These are phyloP conservation scores for Aspergillus japonicus DNA, from an alignment of 2,329 filamentous ascomycete genomes.

Conservation along the genomic window DNA sequence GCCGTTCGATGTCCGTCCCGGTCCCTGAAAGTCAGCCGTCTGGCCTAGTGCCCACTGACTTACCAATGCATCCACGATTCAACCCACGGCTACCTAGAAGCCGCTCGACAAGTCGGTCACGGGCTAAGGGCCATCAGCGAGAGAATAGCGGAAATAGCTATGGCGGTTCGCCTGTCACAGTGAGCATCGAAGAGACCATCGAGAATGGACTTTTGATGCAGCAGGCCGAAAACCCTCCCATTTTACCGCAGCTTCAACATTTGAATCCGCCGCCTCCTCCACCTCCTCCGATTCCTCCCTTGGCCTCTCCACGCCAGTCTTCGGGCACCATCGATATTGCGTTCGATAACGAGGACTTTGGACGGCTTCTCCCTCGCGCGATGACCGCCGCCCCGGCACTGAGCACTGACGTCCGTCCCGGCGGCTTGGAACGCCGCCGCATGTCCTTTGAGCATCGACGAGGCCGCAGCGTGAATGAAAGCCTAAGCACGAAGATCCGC, in stretches of 20 bases:
- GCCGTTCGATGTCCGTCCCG: slow-evolving; percentile 42
- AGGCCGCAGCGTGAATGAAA: slow-evolving; percentile 58
- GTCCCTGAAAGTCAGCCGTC: slow-evolving; percentile 30
- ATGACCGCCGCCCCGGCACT: slow-evolving; percentile 38
- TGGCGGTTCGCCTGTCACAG: slow-evolving; percentile 40
- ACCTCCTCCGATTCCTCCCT: slow-evolving; percentile 39
- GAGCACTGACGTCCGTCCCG: slow-evolving; percentile 24
- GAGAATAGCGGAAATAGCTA: slow-evolving; percentile 28
- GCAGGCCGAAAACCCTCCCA: slow-evolving; percentile 41
- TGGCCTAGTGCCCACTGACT: slow-evolving; percentile 28
- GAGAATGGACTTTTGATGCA: slow-evolving; percentile 34
- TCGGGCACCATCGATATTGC: slow-evolving; percentile 42
- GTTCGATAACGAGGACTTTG: slow-evolving; percentile 42
- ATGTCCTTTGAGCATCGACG: slow-evolving; percentile 51
- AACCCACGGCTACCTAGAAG: slow-evolving; percentile 41
- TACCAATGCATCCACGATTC: slow-evolving; percentile 43
- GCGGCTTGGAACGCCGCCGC: slow-evolving; percentile 36
- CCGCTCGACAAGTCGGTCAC: slow-evolving; percentile 41
- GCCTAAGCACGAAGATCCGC: slow-evolving; percentile 53
- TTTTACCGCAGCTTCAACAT: slow-evolving; percentile 63
- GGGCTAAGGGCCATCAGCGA: slow-evolving; percentile 32
- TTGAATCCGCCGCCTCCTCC: slow-evolving; percentile 57
- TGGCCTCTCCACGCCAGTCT: slow-evolving; percentile 35
- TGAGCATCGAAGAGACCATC: slow-evolving; percentile 57
- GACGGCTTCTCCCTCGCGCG: slow-evolving; percentile 35